Percentiles rank a stretch among this genome's conserved stretches.
phyloP scores from a whole-genome alignment of 1,284 basidiomycete species.

The Boletus sp. region DNA sequence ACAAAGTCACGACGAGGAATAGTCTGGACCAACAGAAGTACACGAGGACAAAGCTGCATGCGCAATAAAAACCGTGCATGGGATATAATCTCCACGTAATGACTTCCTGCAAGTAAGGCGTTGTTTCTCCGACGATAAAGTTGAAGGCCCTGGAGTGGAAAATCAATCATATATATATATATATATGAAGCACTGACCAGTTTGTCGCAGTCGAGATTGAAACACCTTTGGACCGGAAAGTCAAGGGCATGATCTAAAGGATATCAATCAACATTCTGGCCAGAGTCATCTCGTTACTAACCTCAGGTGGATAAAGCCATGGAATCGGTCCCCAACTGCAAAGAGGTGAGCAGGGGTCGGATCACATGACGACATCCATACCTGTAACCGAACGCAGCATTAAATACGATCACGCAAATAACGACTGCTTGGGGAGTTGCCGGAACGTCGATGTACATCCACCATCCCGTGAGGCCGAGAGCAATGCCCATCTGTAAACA shows the following conservation, averaged over 20 bases:
- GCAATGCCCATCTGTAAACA: conserved; percentile 69
- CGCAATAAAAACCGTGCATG: conserved; percentile 95
- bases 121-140: conserved; percentile 85
- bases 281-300: conserved; percentile 27
- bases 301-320: conserved; percentile 88
- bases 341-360: conserved; percentile 7
- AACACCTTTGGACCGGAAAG: conserved; percentile 90
- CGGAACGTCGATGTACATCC: conserved; percentile 89
- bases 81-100: conserved; percentile 94
- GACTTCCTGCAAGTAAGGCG: conserved; percentile 83
- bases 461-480: conserved; percentile 80
- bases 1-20: neutral
- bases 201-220: conserved; percentile 85
- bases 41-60: conserved; percentile 80
- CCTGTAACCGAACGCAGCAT: conserved; percentile 89
- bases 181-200: conserved; percentile 20
- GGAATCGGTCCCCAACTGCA: conserved; percentile 69
- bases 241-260: conserved; percentile 83
- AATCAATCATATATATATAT: conserved; percentile 18
- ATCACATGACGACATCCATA: conserved; percentile 28
- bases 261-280: conserved; percentile 8
- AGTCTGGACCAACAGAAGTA: conserved; percentile 60
- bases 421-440: conserved; percentile 89
- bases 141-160: conserved; percentile 70
- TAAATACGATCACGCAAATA: conserved; percentile 88